Evolutionary conservation across 2,329 filamentous ascomycete genomes (phyloP).

Genomic region (Pseudogymnoascus sp.): DNA sequence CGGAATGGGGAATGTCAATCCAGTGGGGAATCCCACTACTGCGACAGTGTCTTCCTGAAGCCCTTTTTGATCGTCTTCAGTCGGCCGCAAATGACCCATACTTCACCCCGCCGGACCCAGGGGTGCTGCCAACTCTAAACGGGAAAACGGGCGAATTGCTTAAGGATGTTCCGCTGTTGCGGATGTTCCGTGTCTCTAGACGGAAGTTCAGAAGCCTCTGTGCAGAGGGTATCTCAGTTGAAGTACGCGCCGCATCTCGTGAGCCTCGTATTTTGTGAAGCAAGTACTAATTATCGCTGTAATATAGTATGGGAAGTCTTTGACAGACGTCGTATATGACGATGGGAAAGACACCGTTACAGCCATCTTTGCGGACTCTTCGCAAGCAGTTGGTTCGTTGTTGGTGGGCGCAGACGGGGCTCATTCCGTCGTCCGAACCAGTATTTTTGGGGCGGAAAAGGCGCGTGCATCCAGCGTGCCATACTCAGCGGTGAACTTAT

Average conservation of each 20-base stretch:
- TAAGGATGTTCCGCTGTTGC: neutral
- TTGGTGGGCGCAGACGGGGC: slow-evolving; percentile 28
- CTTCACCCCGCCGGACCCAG: neutral
- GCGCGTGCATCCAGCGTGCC: neutral
- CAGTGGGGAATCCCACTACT: slow-evolving; percentile 11
- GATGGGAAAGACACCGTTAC: slow-evolving; percentile 18
- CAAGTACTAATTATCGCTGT: neutral
- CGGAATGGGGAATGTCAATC: slow-evolving; percentile 14
- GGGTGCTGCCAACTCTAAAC: neutral
- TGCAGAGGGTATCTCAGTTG: slow-evolving; percentile 10
- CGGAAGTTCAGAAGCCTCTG: slow-evolving; percentile 13
- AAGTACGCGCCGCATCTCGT: neutral
- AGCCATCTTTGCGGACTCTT: slow-evolving; percentile 26
- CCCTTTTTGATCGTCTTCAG: neutral
- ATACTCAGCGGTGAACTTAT: neutral
- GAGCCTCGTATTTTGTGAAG: neutral
- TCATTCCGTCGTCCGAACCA: slow-evolving; percentile 23
- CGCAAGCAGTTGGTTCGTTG: slow-evolving; percentile 21
- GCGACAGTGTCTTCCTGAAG: neutral
- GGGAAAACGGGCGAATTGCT: slow-evolving; percentile 10
- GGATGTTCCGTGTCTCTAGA: slow-evolving; percentile 11
- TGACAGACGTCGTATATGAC: slow-evolving; percentile 28
- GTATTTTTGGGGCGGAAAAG: neutral
- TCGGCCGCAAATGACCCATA: neutral
- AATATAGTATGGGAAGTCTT: slow-evolving; percentile 24